Percentiles rank a stretch among this genome's conserved stretches.
phyloP scores from a whole-genome alignment of 352 stramenopile genomes.

The Lagenidium giganteum region DNA sequence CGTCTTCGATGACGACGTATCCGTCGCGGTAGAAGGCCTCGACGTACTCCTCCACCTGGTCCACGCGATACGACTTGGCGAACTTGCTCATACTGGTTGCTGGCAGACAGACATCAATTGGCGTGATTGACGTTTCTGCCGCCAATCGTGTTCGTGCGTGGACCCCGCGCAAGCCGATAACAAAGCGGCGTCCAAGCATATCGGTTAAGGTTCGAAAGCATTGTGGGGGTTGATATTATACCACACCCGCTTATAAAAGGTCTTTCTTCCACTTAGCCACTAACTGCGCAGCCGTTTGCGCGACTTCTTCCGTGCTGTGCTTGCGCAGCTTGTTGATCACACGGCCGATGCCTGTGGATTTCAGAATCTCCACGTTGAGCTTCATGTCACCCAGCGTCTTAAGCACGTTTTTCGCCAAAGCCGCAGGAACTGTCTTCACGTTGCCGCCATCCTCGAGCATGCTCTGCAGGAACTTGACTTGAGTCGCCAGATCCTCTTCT shows the following conservation, averaged over 20 bases:
- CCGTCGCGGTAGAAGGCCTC: constrained; percentile 34
- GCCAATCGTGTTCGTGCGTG: too few species aligned
- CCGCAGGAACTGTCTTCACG: constrained; percentile 44
- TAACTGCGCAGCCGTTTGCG: constrained; percentile 45
- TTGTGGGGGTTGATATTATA: too few species aligned
- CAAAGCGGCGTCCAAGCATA: too few species aligned
- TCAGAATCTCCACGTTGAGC: constrained; percentile 67
- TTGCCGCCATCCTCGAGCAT: constrained; percentile 44
- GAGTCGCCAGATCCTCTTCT: constrained; percentile 37
- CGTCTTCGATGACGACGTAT: constrained; percentile 38
- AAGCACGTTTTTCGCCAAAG: constrained; percentile 49
- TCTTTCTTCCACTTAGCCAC: constrained; percentile 76
- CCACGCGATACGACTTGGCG: constrained; percentile 14
- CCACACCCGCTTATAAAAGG: constrained; percentile 35
- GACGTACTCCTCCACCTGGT: constrained; percentile 29
- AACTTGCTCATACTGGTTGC: not conserved
- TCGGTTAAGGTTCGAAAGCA: too few species aligned
- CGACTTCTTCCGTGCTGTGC: constrained; percentile 35
- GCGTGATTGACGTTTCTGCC: too few species aligned
- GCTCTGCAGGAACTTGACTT: constrained; percentile 43
- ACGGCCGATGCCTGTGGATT: constrained; percentile 53
- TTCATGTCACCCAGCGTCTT: constrained; percentile 40
- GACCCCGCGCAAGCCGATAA: too few species aligned
- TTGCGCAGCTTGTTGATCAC: constrained; percentile 78
- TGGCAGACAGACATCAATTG: too few species aligned